Evolutionary conservation across 352 stramenopile genomes (phyloP), one percentile per base, ranked within the genome.

Genomic region (Globisporangium mamillatum): DNA sequence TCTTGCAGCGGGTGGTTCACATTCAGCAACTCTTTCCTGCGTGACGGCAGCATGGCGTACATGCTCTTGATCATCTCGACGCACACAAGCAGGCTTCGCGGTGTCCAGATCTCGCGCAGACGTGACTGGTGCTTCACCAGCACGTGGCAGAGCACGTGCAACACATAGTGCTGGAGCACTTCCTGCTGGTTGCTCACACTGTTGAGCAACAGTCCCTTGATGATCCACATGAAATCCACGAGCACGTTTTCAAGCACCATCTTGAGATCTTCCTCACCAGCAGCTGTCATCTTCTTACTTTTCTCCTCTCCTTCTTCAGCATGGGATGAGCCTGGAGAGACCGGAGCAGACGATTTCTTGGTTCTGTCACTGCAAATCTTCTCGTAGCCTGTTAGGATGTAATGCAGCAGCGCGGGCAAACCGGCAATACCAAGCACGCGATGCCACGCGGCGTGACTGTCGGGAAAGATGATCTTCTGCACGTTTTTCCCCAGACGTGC

Each of bases 61-160:
- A 90, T 70, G 60, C 80, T 86, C 24, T 76, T 71, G 2, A 95
- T 74, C 55, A 92, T 69, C 67, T 93, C 81, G 4, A 93, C 84
- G 62, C 80, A 91, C 7, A 81, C 76, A 1, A 92, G 74, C 20
- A 92, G 75, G 65, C 79, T 94, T 32, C 75, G 71, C 14, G 86
- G 80, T 2, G 79, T 93, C 83, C 86, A 94, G 16, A 92, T 73
- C 0, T 70, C 63, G 0, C 67, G 38, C 18, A 89, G 56, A 14
- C 75, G 72, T 18, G 66, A 27, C 29, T 75, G 67, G 67, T 94
- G 85, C 3, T 75, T 63, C 27, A 77, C 70, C 38, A 93, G 64
- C 12, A 91, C 84, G 63, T 93, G 79, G 9, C 75, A 72, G 1
- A 93, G 52, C 63, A 90, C 71, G 61, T 95, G 88, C 7, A 93